phyloP scores from a whole-genome alignment of 805 yeast species.

The Candida railenensis region DNA sequence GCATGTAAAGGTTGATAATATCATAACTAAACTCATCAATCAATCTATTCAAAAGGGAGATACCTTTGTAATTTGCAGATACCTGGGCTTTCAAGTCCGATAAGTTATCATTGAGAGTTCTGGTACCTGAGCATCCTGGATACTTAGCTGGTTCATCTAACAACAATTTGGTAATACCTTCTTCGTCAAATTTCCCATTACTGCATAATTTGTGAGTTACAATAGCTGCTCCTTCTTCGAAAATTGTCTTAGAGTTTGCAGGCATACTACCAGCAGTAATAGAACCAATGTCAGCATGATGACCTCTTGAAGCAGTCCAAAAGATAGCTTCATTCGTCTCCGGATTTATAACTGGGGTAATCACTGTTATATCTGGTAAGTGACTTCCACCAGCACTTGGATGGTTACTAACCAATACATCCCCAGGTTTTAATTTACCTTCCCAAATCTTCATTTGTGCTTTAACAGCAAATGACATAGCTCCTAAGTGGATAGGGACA shows the following conservation, averaged over 20 bases:
- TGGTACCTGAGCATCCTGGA: slow-evolving; percentile 88
- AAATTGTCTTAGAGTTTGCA: slow-evolving; percentile 78
- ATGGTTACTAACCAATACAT: slow-evolving; percentile 43
- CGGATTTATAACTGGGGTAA: slow-evolving; percentile 81
- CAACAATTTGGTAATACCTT: slow-evolving; percentile 58
- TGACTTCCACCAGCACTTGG: slow-evolving; percentile 45
- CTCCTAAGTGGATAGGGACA: slow-evolving; percentile 46
- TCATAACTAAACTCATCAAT: slow-evolving; percentile 60
- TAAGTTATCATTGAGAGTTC: slow-evolving; percentile 79
- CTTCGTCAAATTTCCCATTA: slow-evolving; percentile 74
- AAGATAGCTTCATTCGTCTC: slow-evolving; percentile 55
- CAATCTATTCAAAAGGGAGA: slow-evolving; percentile 57
- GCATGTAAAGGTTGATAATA: slow-evolving; percentile 34
- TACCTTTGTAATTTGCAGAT: slow-evolving; percentile 88
- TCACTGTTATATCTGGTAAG: slow-evolving; percentile 69
- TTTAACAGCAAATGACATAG: slow-evolving; percentile 44
- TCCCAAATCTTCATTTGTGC: slow-evolving; percentile 40
- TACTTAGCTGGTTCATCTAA: slow-evolving; percentile 72
- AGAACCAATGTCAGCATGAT: slow-evolving; percentile 96
- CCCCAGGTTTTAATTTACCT: slow-evolving; percentile 39
- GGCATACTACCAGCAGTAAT: slow-evolving; percentile 93
- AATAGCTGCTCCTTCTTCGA: slow-evolving; percentile 91
- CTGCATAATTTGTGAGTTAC: slow-evolving; percentile 70
- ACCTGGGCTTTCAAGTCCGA: slow-evolving; percentile 57
- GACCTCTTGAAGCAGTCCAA: slow-evolving; percentile 93